Evolutionary conservation across 768 basidiomycete species (phyloP), one percentile per base, ranked within the genome.

Genomic region (Pleurotus tuoliensis): DNA sequence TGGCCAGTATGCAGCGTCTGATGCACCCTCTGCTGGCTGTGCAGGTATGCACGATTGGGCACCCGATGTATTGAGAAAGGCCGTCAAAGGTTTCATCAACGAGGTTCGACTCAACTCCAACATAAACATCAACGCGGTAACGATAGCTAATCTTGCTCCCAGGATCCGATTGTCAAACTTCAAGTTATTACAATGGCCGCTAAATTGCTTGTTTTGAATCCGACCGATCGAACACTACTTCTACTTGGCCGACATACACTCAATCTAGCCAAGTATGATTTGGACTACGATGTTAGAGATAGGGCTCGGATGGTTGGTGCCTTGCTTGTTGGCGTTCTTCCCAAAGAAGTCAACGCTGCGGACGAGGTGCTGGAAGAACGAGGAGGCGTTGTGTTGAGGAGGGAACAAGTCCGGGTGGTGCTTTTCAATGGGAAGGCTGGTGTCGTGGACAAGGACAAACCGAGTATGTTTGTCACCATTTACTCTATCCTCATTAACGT

Each of bases 281-380:
- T 73, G 16, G 84, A 89, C 64, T 96, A 92, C 69, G 93, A 97
- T 64, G 88, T 98, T 34, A 81, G 97, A 30, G 97, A 98, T 67
- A 86, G 95, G 22, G 87, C 85, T 4, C 82, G 96, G 50, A 87
- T 94, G 81, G 68, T 97, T 24, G 72, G 76, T 15, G 81, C 87
- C 4, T 78, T 98, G 12, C 76, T 96, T 13, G 68, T 73, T 2
- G 86, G 90, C 34, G 63, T 83, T 5, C 66, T 66, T 51, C 64
- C 70, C 4, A 53, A 53, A 41, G 51, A 53, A 13, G 18, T 24
- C 51, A 53, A 40, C 41, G 34, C 56, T 64, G 20, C 51, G 3
- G 18, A n/a, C 6, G 69, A 68, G 9, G 69, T 69, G 12, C 67
- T 66, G 15, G 82, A 81, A 55, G 79, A 80, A 39, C 71, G 81